phyloP scores from a whole-genome alignment of 164 flowering plant genomes.

The Aristolochia californica region DNA sequence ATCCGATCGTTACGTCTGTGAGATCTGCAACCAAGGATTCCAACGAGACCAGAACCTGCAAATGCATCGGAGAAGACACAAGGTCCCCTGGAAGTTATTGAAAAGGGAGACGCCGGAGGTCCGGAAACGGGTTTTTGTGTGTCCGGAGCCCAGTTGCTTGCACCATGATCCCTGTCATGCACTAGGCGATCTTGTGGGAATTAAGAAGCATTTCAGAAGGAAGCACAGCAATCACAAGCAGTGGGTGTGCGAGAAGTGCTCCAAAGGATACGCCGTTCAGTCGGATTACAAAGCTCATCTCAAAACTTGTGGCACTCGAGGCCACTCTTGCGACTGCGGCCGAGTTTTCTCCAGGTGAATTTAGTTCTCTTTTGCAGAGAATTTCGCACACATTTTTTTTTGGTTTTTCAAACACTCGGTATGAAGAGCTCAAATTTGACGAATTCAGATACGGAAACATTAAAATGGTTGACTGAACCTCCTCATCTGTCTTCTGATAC shows the following conservation, averaged over 20 bases:
- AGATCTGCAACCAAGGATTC: conserved; percentile 97
- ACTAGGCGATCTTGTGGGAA: conserved; percentile 90
- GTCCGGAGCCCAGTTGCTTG: conserved; percentile 90
- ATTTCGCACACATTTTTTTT: no score
- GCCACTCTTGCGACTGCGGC: conserved; percentile 97
- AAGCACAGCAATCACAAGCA: conserved; percentile 88
- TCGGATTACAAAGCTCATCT: conserved; percentile 97
- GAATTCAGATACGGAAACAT: no score
- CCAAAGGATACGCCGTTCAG: conserved; percentile 93
- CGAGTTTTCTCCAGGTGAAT: conserved; percentile 97
- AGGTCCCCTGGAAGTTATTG: conserved; percentile 94
- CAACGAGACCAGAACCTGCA: conserved; percentile 95
- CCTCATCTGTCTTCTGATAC: no score
- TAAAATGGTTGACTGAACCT: no score
- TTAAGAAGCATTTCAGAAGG: conserved; percentile 84
- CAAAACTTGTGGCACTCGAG: conserved; percentile 93
- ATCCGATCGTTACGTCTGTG: conserved; percentile 90
- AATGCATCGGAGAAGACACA: conserved; percentile 92
- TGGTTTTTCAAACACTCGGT: no score
- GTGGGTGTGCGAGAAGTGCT: conserved; percentile 90
- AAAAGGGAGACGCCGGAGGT: conserved; percentile 75
- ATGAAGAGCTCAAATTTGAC: no score
- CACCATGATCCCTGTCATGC: conserved; percentile 98
- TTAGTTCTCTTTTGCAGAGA: no score
- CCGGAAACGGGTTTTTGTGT: conserved; percentile 78